These are phyloP conservation scores for Ophiostoma populinum DNA, from an alignment of 2,329 filamentous ascomycete genomes.

Conservation along the genomic window DNA sequence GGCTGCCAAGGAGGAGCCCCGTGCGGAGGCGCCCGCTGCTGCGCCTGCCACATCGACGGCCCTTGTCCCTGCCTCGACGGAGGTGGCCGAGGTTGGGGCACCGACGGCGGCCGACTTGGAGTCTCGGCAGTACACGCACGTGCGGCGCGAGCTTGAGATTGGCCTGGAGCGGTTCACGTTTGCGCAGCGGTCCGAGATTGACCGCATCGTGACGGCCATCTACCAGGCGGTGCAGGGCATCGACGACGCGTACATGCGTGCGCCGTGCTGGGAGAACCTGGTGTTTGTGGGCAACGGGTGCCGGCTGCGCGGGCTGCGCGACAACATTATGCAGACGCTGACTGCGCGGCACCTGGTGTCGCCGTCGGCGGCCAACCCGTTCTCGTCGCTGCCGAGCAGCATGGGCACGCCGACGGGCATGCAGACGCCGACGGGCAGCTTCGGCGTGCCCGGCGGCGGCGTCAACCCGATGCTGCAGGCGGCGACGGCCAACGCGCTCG, in stretches of 20 bases:
- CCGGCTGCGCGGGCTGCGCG: constrained; percentile 60
- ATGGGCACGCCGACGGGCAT: constrained; percentile 82
- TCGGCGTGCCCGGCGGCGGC: constrained; percentile 23
- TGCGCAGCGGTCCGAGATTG: constrained; percentile 53
- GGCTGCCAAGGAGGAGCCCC: constrained; percentile 2
- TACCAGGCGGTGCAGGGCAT: constrained; percentile 71
- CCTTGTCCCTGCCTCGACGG: constrained; percentile 5
- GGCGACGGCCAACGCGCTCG: constrained; percentile 46
- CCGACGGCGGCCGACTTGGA: constrained; percentile 8
- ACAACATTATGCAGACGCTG: constrained; percentile 69
- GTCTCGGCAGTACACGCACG: constrained; percentile 14
- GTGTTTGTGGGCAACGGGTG: constrained; percentile 83
- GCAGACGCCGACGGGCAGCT: constrained; percentile 64
- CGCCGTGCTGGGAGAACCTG: constrained; percentile 78
- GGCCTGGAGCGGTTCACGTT: constrained; percentile 60
- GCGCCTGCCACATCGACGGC: constrained; percentile 5
- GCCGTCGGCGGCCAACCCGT: constrained; percentile 84
- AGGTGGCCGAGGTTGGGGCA: constrained; percentile 2
- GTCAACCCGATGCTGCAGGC: constrained; percentile 88
- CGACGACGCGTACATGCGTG: constrained; percentile 68
- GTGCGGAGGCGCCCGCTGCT: background rate
- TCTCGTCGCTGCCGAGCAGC: constrained; percentile 88
- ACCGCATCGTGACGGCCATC: constrained; percentile 68
- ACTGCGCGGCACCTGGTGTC: constrained; percentile 75
- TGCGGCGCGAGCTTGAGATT: constrained; percentile 55